Evolutionary conservation across 2,329 filamentous ascomycete genomes (phyloP).

Genomic region (Metarhizium album): DNA sequence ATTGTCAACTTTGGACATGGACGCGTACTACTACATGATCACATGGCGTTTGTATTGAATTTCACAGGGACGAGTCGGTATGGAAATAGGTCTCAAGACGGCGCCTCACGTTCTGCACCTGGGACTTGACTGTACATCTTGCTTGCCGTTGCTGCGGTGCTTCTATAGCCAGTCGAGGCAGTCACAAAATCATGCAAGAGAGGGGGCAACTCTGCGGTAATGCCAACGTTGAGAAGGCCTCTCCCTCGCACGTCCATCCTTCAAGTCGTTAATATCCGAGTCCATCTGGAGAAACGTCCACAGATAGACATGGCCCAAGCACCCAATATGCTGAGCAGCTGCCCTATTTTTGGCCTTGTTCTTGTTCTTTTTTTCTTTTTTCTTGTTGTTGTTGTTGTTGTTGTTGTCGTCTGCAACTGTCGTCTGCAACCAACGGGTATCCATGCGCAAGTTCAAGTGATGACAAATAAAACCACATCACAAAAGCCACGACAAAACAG

Average conservation of each 20-base stretch:
- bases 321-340: background rate
- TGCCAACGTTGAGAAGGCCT: background rate
- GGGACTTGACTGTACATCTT: background rate
- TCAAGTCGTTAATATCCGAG: background rate
- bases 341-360: background rate
- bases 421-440: slow-evolving; percentile 8
- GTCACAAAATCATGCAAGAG: background rate
- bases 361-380: background rate
- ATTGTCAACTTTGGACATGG: no score
- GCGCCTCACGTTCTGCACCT: background rate
- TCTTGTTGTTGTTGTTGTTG: no score
- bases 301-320: background rate
- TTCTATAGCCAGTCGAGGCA: background rate
- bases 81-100: background rate
- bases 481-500: background rate
- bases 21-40: no score
- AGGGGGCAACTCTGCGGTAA: background rate
- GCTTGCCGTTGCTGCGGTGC: background rate
- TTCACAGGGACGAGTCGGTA: no score
- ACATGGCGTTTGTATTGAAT: no score
- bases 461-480: background rate
- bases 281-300: background rate
- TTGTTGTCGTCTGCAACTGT: no score
- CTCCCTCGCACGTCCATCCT: background rate
- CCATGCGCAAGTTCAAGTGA: slow-evolving; percentile 4